phyloP scores from a whole-genome alignment of 228 moss, liverwort and hornwort genomes.

The Sphagnum magellanicum region DNA sequence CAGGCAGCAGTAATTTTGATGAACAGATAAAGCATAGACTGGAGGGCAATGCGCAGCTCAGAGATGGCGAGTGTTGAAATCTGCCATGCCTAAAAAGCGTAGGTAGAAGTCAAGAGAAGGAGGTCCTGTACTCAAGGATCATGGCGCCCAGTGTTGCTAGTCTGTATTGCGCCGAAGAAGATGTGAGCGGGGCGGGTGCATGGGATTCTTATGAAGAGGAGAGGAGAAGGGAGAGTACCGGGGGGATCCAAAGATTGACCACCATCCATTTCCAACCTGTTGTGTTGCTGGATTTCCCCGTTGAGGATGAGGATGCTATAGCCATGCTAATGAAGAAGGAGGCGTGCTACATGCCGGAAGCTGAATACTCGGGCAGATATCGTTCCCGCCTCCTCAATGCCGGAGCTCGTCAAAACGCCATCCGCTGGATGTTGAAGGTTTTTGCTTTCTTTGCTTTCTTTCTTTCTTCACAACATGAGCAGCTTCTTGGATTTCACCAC shows the following conservation, averaged over 20 bases:
- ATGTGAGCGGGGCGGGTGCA: conserved; percentile 41
- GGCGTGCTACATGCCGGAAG: conserved; percentile 72
- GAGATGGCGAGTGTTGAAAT: too few relatives aligned
- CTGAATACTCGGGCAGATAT: conserved; percentile 65
- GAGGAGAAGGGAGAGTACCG: conserved; percentile 15
- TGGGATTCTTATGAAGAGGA: conserved; percentile 54
- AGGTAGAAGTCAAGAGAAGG: conserved; percentile 16
- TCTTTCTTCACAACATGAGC: too few relatives aligned
- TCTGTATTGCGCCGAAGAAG: conserved; percentile 85
- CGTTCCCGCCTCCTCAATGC: conserved; percentile 39
- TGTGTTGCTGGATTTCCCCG: conserved; percentile 70
- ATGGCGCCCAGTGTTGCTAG: conserved; percentile 85
- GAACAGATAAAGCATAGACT: too few relatives aligned
- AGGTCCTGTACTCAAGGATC: conserved; percentile 37
- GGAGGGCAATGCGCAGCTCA: too few relatives aligned
- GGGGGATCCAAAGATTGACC: neutral
- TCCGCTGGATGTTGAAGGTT: conserved; percentile 89
- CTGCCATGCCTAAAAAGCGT: too few relatives aligned
- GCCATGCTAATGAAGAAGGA: conserved; percentile 71
- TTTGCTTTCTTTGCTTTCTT: too few relatives aligned
- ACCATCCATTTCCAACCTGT: conserved; percentile 22
- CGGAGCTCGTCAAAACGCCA: conserved; percentile 65
- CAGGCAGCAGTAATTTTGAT: too few relatives aligned
- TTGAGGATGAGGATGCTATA: conserved; percentile 81
- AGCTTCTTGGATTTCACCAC: too few relatives aligned